Evolutionary conservation across 2,329 filamentous ascomycete genomes (phyloP), one percentile per base, ranked within the genome.

Genomic region (Trichoderma asperellum): DNA sequence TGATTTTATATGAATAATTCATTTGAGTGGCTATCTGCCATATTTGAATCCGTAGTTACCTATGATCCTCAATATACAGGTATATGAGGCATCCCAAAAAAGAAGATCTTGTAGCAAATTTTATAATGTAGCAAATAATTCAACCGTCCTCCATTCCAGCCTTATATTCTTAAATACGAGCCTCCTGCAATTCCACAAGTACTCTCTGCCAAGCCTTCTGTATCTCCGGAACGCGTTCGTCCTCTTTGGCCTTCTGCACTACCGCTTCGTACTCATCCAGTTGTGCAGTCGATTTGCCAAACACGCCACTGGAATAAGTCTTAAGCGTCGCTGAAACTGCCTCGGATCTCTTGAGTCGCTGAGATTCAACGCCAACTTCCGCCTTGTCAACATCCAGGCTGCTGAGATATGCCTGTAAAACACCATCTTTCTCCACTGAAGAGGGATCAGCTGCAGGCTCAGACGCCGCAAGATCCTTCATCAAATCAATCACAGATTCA

Each of bases 351-450:
- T 77, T 78, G 27, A 82, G 73, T 18, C 87, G 81, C 77, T 88
- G 86, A 4, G 81, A 75, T 73, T 89, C 87, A 0, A 84, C 83
- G 0, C 86, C 84, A 0, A 81, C 78, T 35, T 85, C 85, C 0
- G 80, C 77, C 53, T 79, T 78, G 11, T 83, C 81, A 4, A 84
- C 73, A 35, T 86, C 83, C 8, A 89, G 74, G 34, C 84, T 83
- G 4, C 74, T 70, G 1, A 87, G 79, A 75, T 85, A 86, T 12
- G 76, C 75, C 18, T 80, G 68, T 0, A 77, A 71, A 1, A 76
- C 70, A 2, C 62, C 71, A 10, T 72, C 66, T 37, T 71, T 69
- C 27, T 73, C 70, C 5, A 70, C 60, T 12, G 70, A 60, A 8
- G 68, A 63, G n/a, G 71, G 70, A 5, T 74, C 73, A 2, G 75